These are phyloP conservation scores for Rhizophora mangle DNA, from an alignment of 345 rosid genomes.

Conservation along the genomic window DNA sequence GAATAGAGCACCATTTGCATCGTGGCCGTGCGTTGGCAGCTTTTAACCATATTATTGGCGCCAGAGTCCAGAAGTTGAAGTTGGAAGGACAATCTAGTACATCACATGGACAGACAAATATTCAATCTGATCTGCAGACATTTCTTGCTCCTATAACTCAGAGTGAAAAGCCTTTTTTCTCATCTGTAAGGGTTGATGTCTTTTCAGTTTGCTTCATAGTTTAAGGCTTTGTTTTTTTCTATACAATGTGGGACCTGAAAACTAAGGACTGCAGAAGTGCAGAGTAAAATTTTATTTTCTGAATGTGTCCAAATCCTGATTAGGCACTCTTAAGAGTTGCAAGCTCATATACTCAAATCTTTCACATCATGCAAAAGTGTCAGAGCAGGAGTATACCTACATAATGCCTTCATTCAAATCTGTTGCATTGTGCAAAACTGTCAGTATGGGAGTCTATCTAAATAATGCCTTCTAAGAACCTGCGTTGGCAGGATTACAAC, in stretches of 20 bases:
- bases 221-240: not conserved
- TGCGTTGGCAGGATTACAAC: not conserved
- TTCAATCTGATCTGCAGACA: slow-evolving; percentile 84
- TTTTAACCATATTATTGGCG: slow-evolving; percentile 71
- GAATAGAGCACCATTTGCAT: slow-evolving; percentile 89
- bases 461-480: too few relatives aligned
- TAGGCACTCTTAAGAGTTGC: too few relatives aligned
- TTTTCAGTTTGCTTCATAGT: not conserved
- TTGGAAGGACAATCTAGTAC: slow-evolving; percentile 51
- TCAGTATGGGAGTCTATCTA: too few relatives aligned
- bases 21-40: slow-evolving; percentile 98
- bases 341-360: not conserved
- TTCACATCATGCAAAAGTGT: not conserved
- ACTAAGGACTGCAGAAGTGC: not conserved
- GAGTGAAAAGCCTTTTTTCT: slow-evolving; percentile 70
- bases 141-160: slow-evolving; percentile 72
- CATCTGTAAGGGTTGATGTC: slow-evolving; percentile 61
- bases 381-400: too few relatives aligned
- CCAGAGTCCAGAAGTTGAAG: slow-evolving; percentile 68
- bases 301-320: too few relatives aligned
- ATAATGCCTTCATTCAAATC: not conserved
- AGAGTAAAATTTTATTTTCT: not conserved
- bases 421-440: too few relatives aligned
- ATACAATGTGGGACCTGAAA: not conserved
- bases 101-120: slow-evolving; percentile 56